phyloP scores from a whole-genome alignment of 371 early-diverging fungal genomes.

The Paramicrosporidium saccamoebae region DNA sequence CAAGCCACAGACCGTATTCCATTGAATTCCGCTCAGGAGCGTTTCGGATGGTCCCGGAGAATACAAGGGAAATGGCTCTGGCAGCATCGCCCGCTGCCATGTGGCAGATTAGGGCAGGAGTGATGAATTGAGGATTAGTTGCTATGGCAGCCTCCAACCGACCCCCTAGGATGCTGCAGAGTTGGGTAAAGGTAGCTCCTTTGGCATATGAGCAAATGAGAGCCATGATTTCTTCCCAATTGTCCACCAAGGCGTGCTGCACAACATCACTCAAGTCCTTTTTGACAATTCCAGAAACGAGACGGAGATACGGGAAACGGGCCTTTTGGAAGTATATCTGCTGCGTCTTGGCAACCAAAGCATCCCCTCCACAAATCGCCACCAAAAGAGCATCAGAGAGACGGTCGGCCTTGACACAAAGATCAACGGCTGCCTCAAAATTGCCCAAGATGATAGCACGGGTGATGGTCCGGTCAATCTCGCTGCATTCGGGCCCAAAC shows the following conservation, averaged over 20 bases:
- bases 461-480: constrained; percentile 40
- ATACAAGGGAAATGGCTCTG: background rate
- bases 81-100: constrained; percentile 1
- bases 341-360: constrained; percentile 39
- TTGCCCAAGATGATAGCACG: constrained; percentile 51
- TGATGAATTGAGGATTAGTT: too few relatives aligned
- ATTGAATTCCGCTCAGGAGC: too few relatives aligned
- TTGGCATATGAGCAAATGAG: constrained; percentile 66
- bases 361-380: constrained; percentile 51
- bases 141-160: constrained; percentile 19
- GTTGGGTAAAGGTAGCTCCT: constrained; percentile 23
- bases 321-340: constrained; percentile 42
- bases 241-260: constrained; percentile 25
- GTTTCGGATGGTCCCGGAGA: too few relatives aligned
- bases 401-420: constrained; percentile 39
- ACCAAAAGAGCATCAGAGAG: constrained; percentile 69
- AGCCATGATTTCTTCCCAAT: constrained; percentile 67
- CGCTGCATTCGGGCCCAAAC: too few relatives aligned
- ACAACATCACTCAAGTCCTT: constrained; percentile 49
- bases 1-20: too few relatives aligned
- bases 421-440: constrained; percentile 51
- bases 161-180: constrained; percentile 27
- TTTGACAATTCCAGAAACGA: constrained; percentile 39
- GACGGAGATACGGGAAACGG: constrained; percentile 26
- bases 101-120: too few relatives aligned